phyloP scores from a whole-genome alignment of 495 filamentous ascomycete genomes.

The Letharia lupina region DNA sequence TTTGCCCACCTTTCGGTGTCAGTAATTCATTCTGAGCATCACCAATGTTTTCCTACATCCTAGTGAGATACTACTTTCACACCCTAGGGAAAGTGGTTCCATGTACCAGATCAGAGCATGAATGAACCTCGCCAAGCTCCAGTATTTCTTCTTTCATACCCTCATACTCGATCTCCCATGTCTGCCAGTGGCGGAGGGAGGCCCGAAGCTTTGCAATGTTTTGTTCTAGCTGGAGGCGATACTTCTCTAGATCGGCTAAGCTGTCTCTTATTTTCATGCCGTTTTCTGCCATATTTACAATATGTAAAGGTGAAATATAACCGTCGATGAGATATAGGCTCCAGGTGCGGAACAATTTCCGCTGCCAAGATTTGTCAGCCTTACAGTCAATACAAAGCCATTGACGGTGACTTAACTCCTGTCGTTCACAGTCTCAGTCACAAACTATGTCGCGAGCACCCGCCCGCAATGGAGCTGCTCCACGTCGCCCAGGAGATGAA shows the following conservation, averaged over 20 bases:
- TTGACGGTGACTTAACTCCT: neutral
- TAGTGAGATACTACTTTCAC: constrained; percentile 4
- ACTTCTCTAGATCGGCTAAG: constrained; percentile 55
- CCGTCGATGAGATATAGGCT: neutral
- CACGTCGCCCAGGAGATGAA: constrained; percentile 38
- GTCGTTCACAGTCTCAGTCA: neutral
- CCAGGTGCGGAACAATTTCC: neutral
- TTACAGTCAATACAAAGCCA: constrained; percentile 3
- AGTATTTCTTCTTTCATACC: constrained; percentile 71
- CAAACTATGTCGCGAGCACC: constrained; percentile 20
- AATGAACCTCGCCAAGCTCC: constrained; percentile 42
- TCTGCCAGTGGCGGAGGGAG: constrained; percentile 78
- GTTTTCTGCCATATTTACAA: neutral
- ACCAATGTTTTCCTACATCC: constrained; percentile 21
- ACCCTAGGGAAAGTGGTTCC: constrained; percentile 33
- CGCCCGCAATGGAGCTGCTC: constrained; percentile 16
- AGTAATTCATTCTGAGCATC: constrained; percentile 47
- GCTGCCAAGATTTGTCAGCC: constrained; percentile 20
- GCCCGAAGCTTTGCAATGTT: constrained; percentile 65
- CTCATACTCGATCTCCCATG: constrained; percentile 86
- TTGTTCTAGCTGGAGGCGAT: constrained; percentile 63
- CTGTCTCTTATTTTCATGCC: neutral
- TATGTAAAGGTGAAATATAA: neutral
- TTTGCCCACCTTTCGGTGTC: constrained; percentile 41
- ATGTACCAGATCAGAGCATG: constrained; percentile 43